Base-by-base conservation (phyloP, 768 basidiomycete genomes). In the Pholiota molesta region DNA sequence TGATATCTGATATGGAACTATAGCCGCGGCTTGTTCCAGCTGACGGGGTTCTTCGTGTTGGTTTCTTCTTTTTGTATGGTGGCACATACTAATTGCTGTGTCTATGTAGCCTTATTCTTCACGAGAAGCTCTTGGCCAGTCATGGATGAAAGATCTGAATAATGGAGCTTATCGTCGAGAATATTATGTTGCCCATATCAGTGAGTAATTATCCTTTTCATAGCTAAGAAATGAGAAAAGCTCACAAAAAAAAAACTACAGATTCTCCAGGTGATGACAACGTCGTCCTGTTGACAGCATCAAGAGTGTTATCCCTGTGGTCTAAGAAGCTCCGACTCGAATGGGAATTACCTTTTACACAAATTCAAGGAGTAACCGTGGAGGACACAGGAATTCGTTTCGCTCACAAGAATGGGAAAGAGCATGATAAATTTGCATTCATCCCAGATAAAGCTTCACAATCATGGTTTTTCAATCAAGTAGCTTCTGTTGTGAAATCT, bases 91-190 rank as follows among this genome's bases (percentile, higher is more conserved):
- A 19, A 57, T 11, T 42, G 42, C 33, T 55, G 28, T 57, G 26
- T 57, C n/a, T 14, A 57, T 57, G 1, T 68, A 97, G 94, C 87
- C 97, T 0, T 99, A 92, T 75, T 92, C 92, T 53, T 83, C 86
- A 37, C 89, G 95, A 6, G 96, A 97, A 73, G 94, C 96, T 0
- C 77, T 92, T 8, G 97, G 97, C 6, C 97, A 99, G 75, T 94
- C 90, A 68, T 99, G 97, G 97, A 89, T 99, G 83, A 93, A 88
- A 76, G 97, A 98, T 71, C 75, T 99, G 16, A 94, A 95, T 65
- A 88, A 93, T 61, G 97, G 97, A 10, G 81, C 86, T 16, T 99
- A 90, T 74, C 86, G 94, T 62, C 79, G 83, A 62, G 95, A 98
- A 69, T 78, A 78, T 29, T 98, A 98, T 71, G 89, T 98, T 54